Base-by-base conservation (phyloP, 176 grass and related monocot genomes). In the Canna indica region DNA sequence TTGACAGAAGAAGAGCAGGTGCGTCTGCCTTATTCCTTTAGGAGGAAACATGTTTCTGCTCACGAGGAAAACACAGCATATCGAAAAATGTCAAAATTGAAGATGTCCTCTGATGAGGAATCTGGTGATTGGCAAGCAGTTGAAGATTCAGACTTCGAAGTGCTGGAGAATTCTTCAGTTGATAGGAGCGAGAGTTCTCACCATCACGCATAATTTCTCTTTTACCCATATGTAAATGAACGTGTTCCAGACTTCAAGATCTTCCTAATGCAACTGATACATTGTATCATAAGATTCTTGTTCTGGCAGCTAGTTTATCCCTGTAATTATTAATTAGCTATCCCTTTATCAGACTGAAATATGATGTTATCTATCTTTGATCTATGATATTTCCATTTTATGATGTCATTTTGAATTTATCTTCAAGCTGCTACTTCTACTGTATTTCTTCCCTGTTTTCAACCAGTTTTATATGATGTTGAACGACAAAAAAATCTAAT, bases 91-190 rank as follows among this genome's bases (percentile, higher is more conserved):
- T 50, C 82, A 25, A 74, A 35, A 25, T 70, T 77, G 1, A 81
- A 68, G 27, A 74, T 73, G 0, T 63, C 87, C 13, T 80, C 85
- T 12, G 80, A 82, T 70, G 82, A 88, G 38, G 89, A 85, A 83
- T 91, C 85, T 4, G 16, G 64, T 30, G 52, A 59, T 59, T 91
- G 89, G 95, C 83, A 81, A 69, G 70, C 84, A 47, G 85, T 88
- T n/a, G 84, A 84, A 53, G 90, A 88, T 70, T 88, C 90, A 9
- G 95, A 99, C 57, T 90, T 90, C 16, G 95, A 88, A 61, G 58
- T 90, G 58, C 78, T 88, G 41, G 88, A 91, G 75, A 83, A 81
- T 32, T 48, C 68, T 31, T 70, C 41, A 22, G 44, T 18, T 7
- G 68, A 30, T 17, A 70, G 16, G 41, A 70, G 67, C 63, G 20